Evolutionary conservation across 495 filamentous ascomycete genomes (phyloP).

Genomic region (Lasiosphaeris hirsuta): DNA sequence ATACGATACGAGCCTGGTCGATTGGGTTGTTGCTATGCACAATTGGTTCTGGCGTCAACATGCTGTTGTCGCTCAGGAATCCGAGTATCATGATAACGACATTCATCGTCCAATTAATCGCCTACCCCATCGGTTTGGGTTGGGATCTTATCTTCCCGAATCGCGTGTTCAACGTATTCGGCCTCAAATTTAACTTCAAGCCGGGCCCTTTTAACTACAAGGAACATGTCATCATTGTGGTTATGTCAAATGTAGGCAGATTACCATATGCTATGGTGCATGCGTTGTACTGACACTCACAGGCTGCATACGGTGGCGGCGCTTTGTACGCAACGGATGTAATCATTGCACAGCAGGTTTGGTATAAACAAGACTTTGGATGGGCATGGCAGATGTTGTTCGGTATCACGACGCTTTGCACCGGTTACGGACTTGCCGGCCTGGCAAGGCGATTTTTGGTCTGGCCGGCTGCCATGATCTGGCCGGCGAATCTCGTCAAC

Average conservation of each 20-base stretch:
- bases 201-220: conserved; percentile 76
- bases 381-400: conserved; percentile 67
- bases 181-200: conserved; percentile 59
- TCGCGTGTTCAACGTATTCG: conserved; percentile 55
- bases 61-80: conserved; percentile 65
- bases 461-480: conserved; percentile 69
- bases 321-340: conserved; percentile 49
- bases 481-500: conserved; percentile 65
- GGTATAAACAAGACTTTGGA: conserved; percentile 39
- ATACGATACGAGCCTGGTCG: conserved; percentile 69
- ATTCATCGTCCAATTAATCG: conserved; percentile 64
- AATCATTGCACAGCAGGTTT: conserved; percentile 39
- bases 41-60: conserved; percentile 66
- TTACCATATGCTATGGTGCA: neutral
- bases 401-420: conserved; percentile 66
- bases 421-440: conserved; percentile 70
- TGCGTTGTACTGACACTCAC: conserved; percentile 13
- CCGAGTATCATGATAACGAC: conserved; percentile 63
- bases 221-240: conserved; percentile 73
- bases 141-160: conserved; percentile 55
- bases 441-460: conserved; percentile 64
- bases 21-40: conserved; percentile 63
- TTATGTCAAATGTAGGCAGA: conserved; percentile 60
- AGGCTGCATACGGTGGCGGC: conserved; percentile 47
- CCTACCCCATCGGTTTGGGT: conserved; percentile 64